Evolutionary conservation across 805 yeast genomes (phyloP), one percentile per base, ranked within the genome.

Genomic region (Brettanomyces naardenensis): DNA sequence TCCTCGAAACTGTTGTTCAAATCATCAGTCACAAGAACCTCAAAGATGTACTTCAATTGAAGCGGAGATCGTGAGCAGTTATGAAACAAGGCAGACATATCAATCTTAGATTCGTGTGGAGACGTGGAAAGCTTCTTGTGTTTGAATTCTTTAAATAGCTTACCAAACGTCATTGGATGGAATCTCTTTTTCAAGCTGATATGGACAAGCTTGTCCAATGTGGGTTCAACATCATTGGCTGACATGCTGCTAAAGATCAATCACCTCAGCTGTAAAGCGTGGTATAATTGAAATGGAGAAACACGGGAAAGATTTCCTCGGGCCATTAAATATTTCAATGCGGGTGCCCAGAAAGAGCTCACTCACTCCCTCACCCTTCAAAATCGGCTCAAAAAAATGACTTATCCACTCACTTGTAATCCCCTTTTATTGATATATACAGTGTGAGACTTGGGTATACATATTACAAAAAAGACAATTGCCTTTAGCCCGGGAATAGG

Each of bases 401-500:
- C n/a, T n/a, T n/a, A n/a, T n/a, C n/a, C n/a, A n/a, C n/a, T n/a
- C n/a, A n/a, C n/a, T n/a, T n/a, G n/a, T n/a, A n/a, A n/a, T n/a
- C n/a, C n/a, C n/a, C n/a, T n/a, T n/a, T n/a, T n/a, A n/a, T n/a
- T n/a, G n/a, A n/a, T n/a, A n/a, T n/a, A n/a, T n/a, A n/a, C n/a
- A n/a, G n/a, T n/a, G n/a, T n/a, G n/a, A n/a, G n/a, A n/a, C n/a
- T n/a, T n/a, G n/a, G n/a, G n/a, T n/a, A n/a, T n/a, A n/a, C n/a
- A n/a, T n/a, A n/a, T n/a, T n/a, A n/a, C n/a, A n/a, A n/a, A n/a
- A n/a, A n/a, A n/a, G n/a, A n/a, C n/a, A n/a, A n/a, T n/a, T n/a
- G n/a, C n/a, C n/a, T 19, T 40, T 32, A 43, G 30, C 51, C 56
- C 6, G 64, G 62, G 45, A 62, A 61, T 19, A 62, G 40, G 25